Evolutionary conservation across 345 rosid genomes (phyloP), one percentile per base, ranked within the genome.

Genomic region (Euphorbia peplus): DNA sequence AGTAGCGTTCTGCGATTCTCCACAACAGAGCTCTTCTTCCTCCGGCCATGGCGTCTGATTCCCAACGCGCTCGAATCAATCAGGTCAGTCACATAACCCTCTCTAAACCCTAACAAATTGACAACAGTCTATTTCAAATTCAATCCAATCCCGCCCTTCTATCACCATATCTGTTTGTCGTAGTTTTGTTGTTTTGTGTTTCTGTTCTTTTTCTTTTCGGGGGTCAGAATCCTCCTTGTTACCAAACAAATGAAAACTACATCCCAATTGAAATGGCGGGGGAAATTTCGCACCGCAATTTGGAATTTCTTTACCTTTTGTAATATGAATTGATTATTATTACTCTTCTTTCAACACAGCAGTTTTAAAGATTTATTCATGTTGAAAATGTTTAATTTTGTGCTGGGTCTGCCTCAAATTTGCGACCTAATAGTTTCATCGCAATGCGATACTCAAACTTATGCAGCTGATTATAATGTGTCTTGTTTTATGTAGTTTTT

Each of bases 11-110:
- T 22, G 78, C 76, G 50, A 74, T 75, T 75, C 70, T 44, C 68
- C 50, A 18, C 3, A 3, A 18, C 3, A 3, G 50, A 44, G 14
- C 66, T 68, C 71, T 63, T 16, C 68, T 51, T 26, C 62, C 53
- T 69, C 74, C 65, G 48, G 39, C 26, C 19, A 92, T 92, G 98
- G 89, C 90, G 59, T 84, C 96, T 9, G 86, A 80, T 72, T 82
- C 89, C 37, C 79, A 76, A 32, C 56, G n/a, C n/a, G n/a, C 68
- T 37, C 90, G 95, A 57, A 79, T 92, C 35, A 84, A 92, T 72
- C 89, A 88, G 98, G 98, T 92, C 15, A 70, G 69, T 44, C 47
- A 14, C 22, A 37, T 26, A 3, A 28, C 19, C 51, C 50, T 67
- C 48, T 59, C 57, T 1, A 60, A 71, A 63, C 51, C 30, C 59